A percentile compares a stretch with the other conserved stretches of the same genome.
Evolutionary conservation across 768 basidiomycete species (phyloP).

Genomic region (Krasilnikovozyma curviuscula): DNA sequence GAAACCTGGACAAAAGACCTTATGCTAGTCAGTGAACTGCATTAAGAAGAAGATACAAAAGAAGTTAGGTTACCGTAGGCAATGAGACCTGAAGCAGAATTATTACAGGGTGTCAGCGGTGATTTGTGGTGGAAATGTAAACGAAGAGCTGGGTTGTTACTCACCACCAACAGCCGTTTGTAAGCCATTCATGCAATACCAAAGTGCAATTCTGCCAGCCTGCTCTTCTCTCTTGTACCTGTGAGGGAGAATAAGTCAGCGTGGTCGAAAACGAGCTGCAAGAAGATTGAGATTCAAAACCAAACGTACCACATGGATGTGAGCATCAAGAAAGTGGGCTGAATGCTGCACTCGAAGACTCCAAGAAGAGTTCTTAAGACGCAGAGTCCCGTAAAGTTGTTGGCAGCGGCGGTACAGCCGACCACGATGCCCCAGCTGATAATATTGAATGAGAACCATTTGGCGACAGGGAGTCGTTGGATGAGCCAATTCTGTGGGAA

Average conservation of each 20-base stretch:
- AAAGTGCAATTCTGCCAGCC: not conserved
- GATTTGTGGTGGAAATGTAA: too few relatives aligned
- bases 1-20: too few relatives aligned
- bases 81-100: too few relatives aligned
- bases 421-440: conserved; percentile 27
- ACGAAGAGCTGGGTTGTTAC: too few relatives aligned
- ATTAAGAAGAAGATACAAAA: too few relatives aligned
- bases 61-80: too few relatives aligned
- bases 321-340: conserved; percentile 1
- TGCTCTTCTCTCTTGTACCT: conserved; percentile 4
- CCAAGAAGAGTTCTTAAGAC: conserved; percentile 13
- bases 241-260: not conserved
- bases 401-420: conserved; percentile 29
- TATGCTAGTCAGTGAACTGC: too few relatives aligned
- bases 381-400: conserved; percentile 30
- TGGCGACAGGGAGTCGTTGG: conserved; percentile 28
- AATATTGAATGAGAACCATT: conserved; percentile 23
- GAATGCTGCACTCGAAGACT: conserved; percentile 5
- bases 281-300: not conserved
- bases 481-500: conserved; percentile 35
- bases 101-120: too few relatives aligned
- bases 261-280: not conserved
- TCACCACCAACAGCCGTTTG: conserved; percentile 6
- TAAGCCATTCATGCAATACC: conserved; percentile 4
- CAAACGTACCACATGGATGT: conserved; percentile 1